phyloP scores from a whole-genome alignment of 441 rosid species.

The Pelargonium cotyledonis region DNA sequence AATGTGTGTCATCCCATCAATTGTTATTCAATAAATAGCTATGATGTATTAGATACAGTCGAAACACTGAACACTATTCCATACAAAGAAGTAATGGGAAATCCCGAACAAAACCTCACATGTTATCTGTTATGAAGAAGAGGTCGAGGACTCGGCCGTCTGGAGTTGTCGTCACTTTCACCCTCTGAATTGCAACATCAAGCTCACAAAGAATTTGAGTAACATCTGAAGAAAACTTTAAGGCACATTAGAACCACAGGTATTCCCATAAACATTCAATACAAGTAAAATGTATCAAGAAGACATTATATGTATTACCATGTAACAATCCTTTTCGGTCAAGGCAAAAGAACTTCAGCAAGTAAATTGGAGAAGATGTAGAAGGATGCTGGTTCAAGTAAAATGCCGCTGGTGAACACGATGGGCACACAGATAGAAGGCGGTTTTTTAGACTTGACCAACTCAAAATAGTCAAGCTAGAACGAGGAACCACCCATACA shows the following conservation, averaged over 20 bases:
- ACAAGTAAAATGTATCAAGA: neutral
- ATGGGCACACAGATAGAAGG: slow-evolving; percentile 57
- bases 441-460: slow-evolving; percentile 67
- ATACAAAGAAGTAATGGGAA: neutral
- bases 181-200: slow-evolving; percentile 75
- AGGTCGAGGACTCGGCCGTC: slow-evolving; percentile 78
- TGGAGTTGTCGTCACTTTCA: slow-evolving; percentile 79
- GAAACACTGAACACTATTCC: neutral
- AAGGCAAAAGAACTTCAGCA: slow-evolving; percentile 62
- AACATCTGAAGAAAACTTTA: slow-evolving; percentile 43
- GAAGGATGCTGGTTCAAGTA: slow-evolving; percentile 36
- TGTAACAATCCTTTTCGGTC: slow-evolving; percentile 60
- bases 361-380: slow-evolving; percentile 44
- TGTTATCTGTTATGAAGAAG: slow-evolving; percentile 72
- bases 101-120: slow-evolving; percentile 34
- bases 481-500: slow-evolving; percentile 59
- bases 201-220: slow-evolving; percentile 69
- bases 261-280: neutral
- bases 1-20: too few relatives aligned
- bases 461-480: slow-evolving; percentile 35
- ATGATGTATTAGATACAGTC: slow-evolving; percentile 6
- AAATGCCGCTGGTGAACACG: slow-evolving; percentile 30
- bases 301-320: slow-evolving; percentile 33
- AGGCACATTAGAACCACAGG: slow-evolving; percentile 10
- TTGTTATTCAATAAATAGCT: neutral